Base-by-base conservation (phyloP, 1,284 basidiomycete species). In the Cutaneotrichosporon mucoides region DNA sequence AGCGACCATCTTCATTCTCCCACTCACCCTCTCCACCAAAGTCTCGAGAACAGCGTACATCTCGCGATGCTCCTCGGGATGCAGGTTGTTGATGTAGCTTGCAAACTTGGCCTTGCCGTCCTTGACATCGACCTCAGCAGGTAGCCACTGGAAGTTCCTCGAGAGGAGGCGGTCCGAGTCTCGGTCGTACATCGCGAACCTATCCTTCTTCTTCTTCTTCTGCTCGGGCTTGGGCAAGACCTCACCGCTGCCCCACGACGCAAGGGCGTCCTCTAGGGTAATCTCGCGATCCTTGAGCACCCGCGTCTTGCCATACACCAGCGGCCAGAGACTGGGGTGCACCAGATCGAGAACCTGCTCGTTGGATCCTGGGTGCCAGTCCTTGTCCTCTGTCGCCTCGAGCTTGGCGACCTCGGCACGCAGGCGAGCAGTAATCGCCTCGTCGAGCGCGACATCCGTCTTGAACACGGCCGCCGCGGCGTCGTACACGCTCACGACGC, bases 331-430 rank as follows among this genome's bases (percentile, higher is more conserved):
- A 7, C 57, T 59, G 6, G 61, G 61, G 54, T 62, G 61, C 4
- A 62, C 61, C 38, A 62, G 53, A 40, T 62, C 61, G 46, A 62
- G 60, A 16, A 62, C 60, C 53, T 50, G 35, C 12, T 41, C 51
- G n/a, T 62, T 38, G n/a, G 48, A 53, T 12, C 60, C 60, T 3
- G 60, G 60, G 54, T 62, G 60, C 60, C 60, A 62, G 57, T 62
- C 60, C 45, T 56, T 56, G 12, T 62, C 53, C 3, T 56, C 56
- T 16, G 56, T 51, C 12, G 52, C 41, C 45, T 62, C 57, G 33
- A 59, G 61, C 0, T 50, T 50, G 33, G 33, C 41, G 4, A 47
- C 57, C 1, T 50, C 57, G 24, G 15, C 47, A 24, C 37, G 15
- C 24, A 62, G 53, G 12, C 38, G 40, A 1, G 8, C 16, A 2